Evolutionary conservation across 176 grass and related monocot genomes (phyloP).

Genomic region (Poa pratensis): DNA sequence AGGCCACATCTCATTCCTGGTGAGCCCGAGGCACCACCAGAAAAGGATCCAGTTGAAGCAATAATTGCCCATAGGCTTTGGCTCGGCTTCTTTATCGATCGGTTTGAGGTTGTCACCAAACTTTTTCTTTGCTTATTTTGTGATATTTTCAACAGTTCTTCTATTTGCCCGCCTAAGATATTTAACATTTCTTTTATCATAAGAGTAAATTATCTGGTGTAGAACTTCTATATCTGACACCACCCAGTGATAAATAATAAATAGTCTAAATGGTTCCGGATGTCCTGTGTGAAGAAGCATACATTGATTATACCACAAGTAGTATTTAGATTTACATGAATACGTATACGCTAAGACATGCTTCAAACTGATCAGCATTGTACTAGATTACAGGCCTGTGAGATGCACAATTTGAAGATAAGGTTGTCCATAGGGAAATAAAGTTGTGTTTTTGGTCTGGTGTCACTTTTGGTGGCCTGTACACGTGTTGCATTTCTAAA

Average conservation of each 20-base stretch:
- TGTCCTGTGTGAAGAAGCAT: conserved; percentile 28
- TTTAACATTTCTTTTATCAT: conserved; percentile 22
- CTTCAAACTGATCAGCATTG: background rate
- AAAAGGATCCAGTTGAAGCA: conserved; percentile 93
- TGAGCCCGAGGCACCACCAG: conserved; percentile 81
- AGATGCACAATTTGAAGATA: conserved; percentile 7
- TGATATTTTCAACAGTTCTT: conserved; percentile 35
- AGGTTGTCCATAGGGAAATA: background rate
- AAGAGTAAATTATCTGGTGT: conserved; percentile 18
- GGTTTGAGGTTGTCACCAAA: conserved; percentile 85
- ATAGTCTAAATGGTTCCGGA: background rate
- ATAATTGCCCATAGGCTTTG: conserved; percentile 95
- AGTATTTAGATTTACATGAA: conserved; percentile 10
- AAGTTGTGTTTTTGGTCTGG: background rate
- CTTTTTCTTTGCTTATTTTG: conserved; percentile 44
- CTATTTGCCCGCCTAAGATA: conserved; percentile 14
- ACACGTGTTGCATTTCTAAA: conserved; percentile 21
- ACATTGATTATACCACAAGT: conserved; percentile 8
- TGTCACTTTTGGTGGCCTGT: conserved; percentile 12
- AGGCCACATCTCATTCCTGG: conserved; percentile 95
- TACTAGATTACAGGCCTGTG: background rate
- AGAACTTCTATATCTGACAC: conserved; percentile 22
- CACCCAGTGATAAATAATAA: background rate
- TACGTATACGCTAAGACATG: background rate
- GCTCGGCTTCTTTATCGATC: conserved; percentile 99